Percentiles rank a stretch among this genome's conserved stretches.
Conservation (phyloP, 352 stramenopile species). For the Thraustochytrium striatum region DNA sequence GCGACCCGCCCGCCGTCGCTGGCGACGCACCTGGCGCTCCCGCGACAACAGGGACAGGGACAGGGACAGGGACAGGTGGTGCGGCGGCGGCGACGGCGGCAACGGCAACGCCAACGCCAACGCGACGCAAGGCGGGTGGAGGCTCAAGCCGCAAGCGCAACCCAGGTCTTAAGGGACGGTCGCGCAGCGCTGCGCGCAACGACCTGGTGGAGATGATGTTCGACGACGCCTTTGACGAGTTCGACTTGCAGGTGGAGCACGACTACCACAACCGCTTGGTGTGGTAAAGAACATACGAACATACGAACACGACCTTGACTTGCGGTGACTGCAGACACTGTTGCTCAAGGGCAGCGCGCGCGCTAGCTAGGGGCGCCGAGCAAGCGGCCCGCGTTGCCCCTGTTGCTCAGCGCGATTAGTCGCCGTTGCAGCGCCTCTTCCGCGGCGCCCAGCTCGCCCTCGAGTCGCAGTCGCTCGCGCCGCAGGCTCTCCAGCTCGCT, state of each 20-base stretch:
- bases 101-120: background rate
- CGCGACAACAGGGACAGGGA: too few species aligned
- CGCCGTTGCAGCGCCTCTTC: background rate
- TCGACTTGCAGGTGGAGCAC: conserved; percentile 22
- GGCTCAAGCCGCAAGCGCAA: background rate
- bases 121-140: background rate
- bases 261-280: conserved; percentile 5
- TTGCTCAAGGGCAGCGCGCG: background rate
- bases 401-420: background rate
- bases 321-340: background rate
- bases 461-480: too few species aligned
- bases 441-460: background rate
- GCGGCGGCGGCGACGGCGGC: too few species aligned
- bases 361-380: too few species aligned
- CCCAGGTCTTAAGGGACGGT: background rate
- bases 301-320: background rate
- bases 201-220: conserved; percentile 33
- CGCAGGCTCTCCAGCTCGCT: too few species aligned
- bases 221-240: conserved; percentile 42
- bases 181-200: background rate
- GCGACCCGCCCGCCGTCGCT: background rate
- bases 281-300: background rate
- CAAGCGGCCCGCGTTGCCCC: too few species aligned
- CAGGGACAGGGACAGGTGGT: too few species aligned
- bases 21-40: background rate